Conservation (phyloP, 2,329 filamentous ascomycete genomes). For the Pseudocercospora eumusae region DNA sequence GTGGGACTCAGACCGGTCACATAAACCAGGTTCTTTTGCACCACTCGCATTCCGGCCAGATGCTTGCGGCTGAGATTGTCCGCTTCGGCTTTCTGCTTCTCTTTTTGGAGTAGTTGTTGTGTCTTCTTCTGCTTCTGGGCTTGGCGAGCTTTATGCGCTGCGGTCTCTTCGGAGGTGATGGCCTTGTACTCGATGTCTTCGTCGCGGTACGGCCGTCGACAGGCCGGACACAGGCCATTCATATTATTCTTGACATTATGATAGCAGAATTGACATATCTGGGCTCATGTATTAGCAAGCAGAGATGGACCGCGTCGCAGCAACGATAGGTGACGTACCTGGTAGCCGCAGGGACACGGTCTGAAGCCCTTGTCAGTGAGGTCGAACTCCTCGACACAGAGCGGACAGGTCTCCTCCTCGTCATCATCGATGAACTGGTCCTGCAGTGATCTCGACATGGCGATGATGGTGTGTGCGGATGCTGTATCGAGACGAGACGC, state of each 20-base stretch:
- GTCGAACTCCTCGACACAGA: conserved; percentile 99
- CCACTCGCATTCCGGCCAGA: conserved; percentile 88
- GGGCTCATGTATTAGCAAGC: conserved; percentile 22
- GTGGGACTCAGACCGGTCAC: conserved; percentile 92
- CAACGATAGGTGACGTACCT: conserved; percentile 61
- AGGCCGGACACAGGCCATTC: conserved; percentile 97
- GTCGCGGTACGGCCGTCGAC: conserved; percentile 91
- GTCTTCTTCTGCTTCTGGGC: conserved; percentile 88
- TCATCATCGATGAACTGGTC: conserved; percentile 58
- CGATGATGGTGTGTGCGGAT: conserved; percentile 33
- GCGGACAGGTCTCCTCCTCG: conserved; percentile 69
- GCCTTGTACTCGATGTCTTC: conserved; percentile 97
- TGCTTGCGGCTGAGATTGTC: conserved; percentile 96
- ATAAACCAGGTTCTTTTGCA: conserved; percentile 98
- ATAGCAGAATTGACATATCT: conserved; percentile 99
- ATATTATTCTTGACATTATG: conserved; percentile 99
- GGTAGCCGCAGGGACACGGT: conserved; percentile 96
- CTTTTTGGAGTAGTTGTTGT: conserved; percentile 84
- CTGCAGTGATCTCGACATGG: conserved; percentile 53
- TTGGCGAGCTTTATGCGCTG: conserved; percentile 70
- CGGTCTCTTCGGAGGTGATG: conserved; percentile 88
- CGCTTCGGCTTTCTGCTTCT: conserved; percentile 92
- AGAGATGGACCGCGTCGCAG: background rate
- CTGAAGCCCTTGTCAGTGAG: conserved; percentile 95
- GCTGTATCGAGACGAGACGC: conserved; percentile 18